These are phyloP conservation scores for Asterochloris sp. DNA, from an alignment of 139 green algal species.

Conservation along the genomic window DNA sequence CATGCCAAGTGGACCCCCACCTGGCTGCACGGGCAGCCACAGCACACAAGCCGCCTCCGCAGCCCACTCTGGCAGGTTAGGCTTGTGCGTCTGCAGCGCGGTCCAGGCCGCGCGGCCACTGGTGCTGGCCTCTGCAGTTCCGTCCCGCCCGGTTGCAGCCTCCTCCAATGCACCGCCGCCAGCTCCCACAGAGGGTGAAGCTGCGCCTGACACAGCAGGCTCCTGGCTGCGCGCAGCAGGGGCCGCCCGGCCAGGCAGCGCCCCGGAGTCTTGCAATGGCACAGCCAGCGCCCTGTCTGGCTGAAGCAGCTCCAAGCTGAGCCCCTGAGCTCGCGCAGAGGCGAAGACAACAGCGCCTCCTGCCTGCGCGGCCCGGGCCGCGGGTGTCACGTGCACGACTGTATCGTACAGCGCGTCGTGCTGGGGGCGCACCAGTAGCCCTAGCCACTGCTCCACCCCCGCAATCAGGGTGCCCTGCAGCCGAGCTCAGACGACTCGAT, in stretches of 20 bases:
- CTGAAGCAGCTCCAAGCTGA: neutral
- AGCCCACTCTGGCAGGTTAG: slow-evolving; percentile 25
- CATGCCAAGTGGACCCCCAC: slow-evolving; percentile 7
- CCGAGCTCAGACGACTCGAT: neutral
- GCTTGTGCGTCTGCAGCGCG: neutral
- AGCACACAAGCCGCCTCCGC: slow-evolving; percentile 3
- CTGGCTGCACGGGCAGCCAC: slow-evolving; percentile 33
- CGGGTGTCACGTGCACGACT: slow-evolving; percentile 11
- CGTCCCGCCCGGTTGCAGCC: neutral
- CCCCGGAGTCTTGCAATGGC: neutral
- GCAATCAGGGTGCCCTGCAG: slow-evolving; percentile 32
- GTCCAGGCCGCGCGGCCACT: no score
- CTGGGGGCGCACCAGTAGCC: slow-evolving; percentile 31
- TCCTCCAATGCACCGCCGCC: no score
- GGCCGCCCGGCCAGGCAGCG: neutral
- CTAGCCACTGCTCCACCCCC: slow-evolving; percentile 50
- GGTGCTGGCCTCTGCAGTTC: neutral
- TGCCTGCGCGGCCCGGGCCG: neutral
- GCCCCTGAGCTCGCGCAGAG: neutral
- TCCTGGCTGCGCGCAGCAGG: neutral
- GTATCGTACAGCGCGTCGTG: slow-evolving; percentile 29
- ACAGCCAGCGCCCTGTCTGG: slow-evolving; percentile 2
- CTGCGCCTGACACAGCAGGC: no score
- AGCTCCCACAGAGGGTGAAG: no score
- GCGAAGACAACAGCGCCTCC: neutral